Evolutionary conservation across 1,284 basidiomycete genomes (phyloP), one percentile per base, ranked within the genome.

Genomic region (Rhodotorula sp.): DNA sequence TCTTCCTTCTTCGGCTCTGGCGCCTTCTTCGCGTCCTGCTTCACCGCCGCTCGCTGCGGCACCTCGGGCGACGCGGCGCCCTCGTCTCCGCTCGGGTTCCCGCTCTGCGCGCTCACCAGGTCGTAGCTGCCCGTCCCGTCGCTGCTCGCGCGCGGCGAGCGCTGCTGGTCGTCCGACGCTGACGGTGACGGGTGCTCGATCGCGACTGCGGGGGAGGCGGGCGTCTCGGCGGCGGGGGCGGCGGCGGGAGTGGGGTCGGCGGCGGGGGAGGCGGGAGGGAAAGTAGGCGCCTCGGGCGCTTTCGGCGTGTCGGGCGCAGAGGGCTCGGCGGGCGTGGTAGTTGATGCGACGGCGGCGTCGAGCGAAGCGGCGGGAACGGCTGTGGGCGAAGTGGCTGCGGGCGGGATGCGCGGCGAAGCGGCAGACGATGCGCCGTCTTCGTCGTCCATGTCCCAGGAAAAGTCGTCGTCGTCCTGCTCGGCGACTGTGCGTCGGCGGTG

Each of bases 381-480:
- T 41, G 58, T 21, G 44, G 54, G 16, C 2, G 55, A 19, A 21
- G 55, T 44, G 54, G 44, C 21, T 45, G 52, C 45, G 13, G 50
- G 25, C 13, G 56, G 64, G 7, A 34, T 34, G 19, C 59, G 56
- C 3, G 64, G 61, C 14, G 61, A 65, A 4, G 70, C 48, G 34
- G 70, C 64, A 9, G 72, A 55, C 9, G 68, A 60, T 7, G 68
- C 59, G 23, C 71, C 23, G 34, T 68, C 69, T 52, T 79, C 78
- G 42, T 79, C 78, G 52, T 78, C 77, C 68, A 76, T 77, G 66
- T 79, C 78, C 78, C 78, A 79, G 52, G 64, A 68, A 48, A 79
- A 79, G 46, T 78, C 77, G 42, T 79, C 78, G 14, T 79, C 78
- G 49, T 69, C 68, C 19, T 71, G 60, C 14, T 66, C 73, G 27